Evolutionary conservation across 129 eudicot genomes (phyloP), one percentile per base, ranked within the genome.

Genomic region (Rutidosis leptorrhynchoides): DNA sequence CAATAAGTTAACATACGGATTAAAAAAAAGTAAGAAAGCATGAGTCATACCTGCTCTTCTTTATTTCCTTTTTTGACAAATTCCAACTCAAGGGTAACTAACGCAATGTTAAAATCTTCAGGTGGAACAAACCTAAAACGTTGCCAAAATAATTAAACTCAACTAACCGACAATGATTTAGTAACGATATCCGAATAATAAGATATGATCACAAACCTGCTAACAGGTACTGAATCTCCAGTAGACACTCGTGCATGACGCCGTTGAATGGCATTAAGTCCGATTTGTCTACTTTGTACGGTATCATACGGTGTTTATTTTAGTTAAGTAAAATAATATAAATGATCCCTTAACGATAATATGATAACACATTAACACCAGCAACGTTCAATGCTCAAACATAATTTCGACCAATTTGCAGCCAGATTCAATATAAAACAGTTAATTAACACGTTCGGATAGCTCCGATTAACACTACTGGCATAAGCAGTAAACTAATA

Each of bases 71-170:
- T 94, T 62, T 90, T 86, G n/a, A 86, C 88, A 59, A 86, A 94
- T 74, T 94, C 97, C 80, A 94, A 77, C 68, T 89, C 99, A 11
- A 94, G 84, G 53, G 87, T 89, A 65, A 94, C 93, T 82, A 94
- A 68, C 0, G 97, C 95, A 59, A 89, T 81, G 77, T 82, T 83
- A 70, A 82, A 89, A 79, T 79, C 69, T 49, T 89, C 95, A 51
- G 99, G 97, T 55, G 95, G 96, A 53, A 67, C 27, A 70, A 85
- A 92, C 78, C 98, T 92, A 74, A 6, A 77, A 57, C 43, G 65
- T 60, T 33, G 54, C 27, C 52, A 71, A 0, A 56, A 25, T 0
- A n/a, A 28, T 51, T 28, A 56, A n/a, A 26, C 0, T 68, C 14
- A 72, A 8, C 55, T 11, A 55, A 65, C 6, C 23, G 37, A 32